These are phyloP conservation scores for Trichothecium sympodiale DNA, from an alignment of 2,329 filamentous ascomycete genomes.

Conservation along the genomic window DNA sequence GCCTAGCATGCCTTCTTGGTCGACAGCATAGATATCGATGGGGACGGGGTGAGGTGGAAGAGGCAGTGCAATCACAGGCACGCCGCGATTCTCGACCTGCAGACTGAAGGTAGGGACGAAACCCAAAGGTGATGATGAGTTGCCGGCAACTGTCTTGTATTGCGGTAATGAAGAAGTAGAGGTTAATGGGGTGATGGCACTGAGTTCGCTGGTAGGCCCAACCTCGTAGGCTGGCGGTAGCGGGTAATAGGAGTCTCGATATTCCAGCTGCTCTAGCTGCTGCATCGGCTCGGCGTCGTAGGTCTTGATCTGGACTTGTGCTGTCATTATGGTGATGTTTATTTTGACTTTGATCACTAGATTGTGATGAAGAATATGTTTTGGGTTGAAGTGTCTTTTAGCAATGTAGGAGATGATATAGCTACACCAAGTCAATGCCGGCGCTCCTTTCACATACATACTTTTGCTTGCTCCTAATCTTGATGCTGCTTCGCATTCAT, in stretches of 20 bases:
- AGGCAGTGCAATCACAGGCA: conserved; percentile 30
- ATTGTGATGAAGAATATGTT: too few species aligned
- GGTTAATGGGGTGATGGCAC: conserved; percentile 10
- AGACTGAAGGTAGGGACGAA: conserved; percentile 34
- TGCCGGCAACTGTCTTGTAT: conserved; percentile 11
- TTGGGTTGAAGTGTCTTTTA: too few species aligned
- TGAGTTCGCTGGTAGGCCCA: conserved; percentile 13
- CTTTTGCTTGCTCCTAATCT: too few species aligned
- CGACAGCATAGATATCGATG: conserved; percentile 30
- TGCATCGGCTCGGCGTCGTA: conserved; percentile 4
- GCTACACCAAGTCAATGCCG: background rate
- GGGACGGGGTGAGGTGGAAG: conserved; percentile 22
- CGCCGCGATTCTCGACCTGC: conserved; percentile 37
- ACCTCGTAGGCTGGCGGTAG: conserved; percentile 18
- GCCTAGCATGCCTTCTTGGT: conserved; percentile 22
- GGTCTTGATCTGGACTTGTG: conserved; percentile 5
- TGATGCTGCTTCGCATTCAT: background rate
- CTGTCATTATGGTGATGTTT: conserved; percentile 7
- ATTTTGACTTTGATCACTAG: background rate
- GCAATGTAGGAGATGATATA: too few species aligned
- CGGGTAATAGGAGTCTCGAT: conserved; percentile 8
- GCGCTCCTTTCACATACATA: background rate
- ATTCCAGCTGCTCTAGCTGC: background rate
- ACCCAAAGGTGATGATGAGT: conserved; percentile 6
- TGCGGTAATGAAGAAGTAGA: conserved; percentile 18